Evolutionary conservation across 2,329 filamentous ascomycete genomes (phyloP).

Genomic region (Fusarium coicis): DNA sequence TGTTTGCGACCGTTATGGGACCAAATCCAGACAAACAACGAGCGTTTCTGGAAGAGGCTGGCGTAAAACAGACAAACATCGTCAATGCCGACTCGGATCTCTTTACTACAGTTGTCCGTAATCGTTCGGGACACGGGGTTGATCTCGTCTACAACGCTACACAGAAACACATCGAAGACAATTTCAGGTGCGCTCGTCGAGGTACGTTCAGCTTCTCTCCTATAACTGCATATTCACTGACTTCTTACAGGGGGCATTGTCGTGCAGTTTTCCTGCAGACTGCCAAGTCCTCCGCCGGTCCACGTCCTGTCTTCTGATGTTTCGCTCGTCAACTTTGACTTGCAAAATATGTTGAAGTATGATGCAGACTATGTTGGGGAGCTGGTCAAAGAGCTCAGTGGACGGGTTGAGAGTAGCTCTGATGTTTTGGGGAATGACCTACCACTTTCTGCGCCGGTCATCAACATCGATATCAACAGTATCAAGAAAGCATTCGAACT

Average conservation of each 20-base stretch:
- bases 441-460: not conserved
- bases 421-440: not conserved
- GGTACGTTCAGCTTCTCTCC: slow-evolving; percentile 45
- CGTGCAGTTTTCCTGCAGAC: slow-evolving; percentile 46
- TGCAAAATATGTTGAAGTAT: slow-evolving; percentile 47
- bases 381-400: slow-evolving; percentile 39
- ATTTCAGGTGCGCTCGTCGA: slow-evolving; percentile 49
- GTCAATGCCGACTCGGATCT: slow-evolving; percentile 50
- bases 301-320: slow-evolving; percentile 26
- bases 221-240: slow-evolving; percentile 9
- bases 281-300: slow-evolving; percentile 25
- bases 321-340: slow-evolving; percentile 49
- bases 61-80: slow-evolving; percentile 52
- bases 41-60: slow-evolving; percentile 48
- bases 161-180: slow-evolving; percentile 47
- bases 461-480: slow-evolving; percentile 33
- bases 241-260: slow-evolving; percentile 46
- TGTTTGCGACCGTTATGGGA: slow-evolving; percentile 56
- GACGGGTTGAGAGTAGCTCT: slow-evolving; percentile 1
- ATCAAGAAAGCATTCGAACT: slow-evolving; percentile 44
- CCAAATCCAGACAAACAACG: slow-evolving; percentile 49
- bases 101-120: slow-evolving; percentile 48
- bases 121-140: slow-evolving; percentile 49
- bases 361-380: slow-evolving; percentile 48
- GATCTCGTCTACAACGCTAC: slow-evolving; percentile 61